phyloP scores from a whole-genome alignment of 2,329 filamentous ascomycete species.

The Phaeosphaeriaceae sp. region DNA sequence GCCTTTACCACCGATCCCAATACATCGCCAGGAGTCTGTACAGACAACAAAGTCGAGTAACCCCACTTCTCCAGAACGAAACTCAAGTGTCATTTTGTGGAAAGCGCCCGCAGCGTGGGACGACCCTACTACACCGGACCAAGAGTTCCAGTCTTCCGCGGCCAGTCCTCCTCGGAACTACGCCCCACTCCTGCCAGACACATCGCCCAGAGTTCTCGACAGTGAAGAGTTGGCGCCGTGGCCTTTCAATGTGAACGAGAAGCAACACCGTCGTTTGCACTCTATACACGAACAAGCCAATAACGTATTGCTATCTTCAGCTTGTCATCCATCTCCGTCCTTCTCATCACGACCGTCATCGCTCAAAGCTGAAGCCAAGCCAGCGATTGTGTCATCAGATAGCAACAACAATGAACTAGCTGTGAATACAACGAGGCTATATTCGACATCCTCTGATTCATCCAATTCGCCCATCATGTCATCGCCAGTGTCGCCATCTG shows the following conservation, averaged over 20 bases:
- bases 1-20: conserved; percentile 34
- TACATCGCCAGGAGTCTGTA: neutral
- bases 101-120: conserved; percentile 38
- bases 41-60: conserved; percentile 6
- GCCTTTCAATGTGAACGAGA: conserved; percentile 6
- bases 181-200: conserved; percentile 40
- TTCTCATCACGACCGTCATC: neutral
- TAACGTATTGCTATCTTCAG: conserved; percentile 16
- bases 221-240: conserved; percentile 17
- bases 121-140: conserved; percentile 8
- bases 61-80: conserved; percentile 6
- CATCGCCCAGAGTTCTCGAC: conserved; percentile 28
- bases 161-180: conserved; percentile 21
- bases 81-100: conserved; percentile 20
- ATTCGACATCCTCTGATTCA: neutral
- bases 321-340: conserved; percentile 3
- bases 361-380: neutral
- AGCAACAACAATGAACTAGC: neutral
- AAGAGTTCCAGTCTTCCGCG: conserved; percentile 7
- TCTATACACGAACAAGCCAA: conserved; percentile 26
- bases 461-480: neutral
- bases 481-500: neutral
- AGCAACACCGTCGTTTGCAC: conserved; percentile 21
- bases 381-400: neutral
- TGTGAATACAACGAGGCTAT: neutral